Conservation (phyloP, 202 grass and related monocot genomes). For the Dendrocalamus latiflorus region DNA sequence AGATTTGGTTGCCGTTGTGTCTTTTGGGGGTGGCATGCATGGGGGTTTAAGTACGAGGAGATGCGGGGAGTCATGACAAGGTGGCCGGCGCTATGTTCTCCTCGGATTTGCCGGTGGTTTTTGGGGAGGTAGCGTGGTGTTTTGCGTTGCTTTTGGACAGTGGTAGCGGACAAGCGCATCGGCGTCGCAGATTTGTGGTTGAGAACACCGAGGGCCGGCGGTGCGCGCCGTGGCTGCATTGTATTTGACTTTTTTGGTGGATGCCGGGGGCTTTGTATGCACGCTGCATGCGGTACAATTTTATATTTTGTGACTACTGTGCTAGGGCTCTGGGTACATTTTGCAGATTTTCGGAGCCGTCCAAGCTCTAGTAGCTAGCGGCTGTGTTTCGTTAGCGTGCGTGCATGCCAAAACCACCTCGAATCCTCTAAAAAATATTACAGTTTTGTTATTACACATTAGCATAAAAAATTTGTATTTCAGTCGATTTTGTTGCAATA, state of each 20-base stretch:
- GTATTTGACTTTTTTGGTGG: not conserved
- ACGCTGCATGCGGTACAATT: too few species aligned
- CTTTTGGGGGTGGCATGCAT: too few species aligned
- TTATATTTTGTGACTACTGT: not conserved
- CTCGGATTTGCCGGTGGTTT: conserved; percentile 1
- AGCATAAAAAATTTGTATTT: too few species aligned
- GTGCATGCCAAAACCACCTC: not conserved
- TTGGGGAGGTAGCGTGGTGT: conserved; percentile 1
- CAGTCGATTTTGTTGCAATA: too few species aligned
- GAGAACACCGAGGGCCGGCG: conserved; percentile 24
- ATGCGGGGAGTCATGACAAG: not conserved
- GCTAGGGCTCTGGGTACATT: not conserved
- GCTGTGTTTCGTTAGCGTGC: not conserved
- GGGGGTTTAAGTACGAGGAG: not conserved
- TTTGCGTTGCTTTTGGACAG: not conserved
- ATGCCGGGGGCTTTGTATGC: not conserved
- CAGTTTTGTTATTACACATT: too few species aligned
- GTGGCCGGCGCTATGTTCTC: not conserved
- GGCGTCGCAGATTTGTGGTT: not conserved
- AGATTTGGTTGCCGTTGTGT: not conserved
- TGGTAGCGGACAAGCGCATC: not conserved
- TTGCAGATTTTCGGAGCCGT: not conserved
- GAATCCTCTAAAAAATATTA: not conserved
- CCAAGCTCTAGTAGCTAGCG: not conserved
- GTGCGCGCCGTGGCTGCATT: not conserved